Base-by-base conservation (phyloP, 805 yeast species). In the Metschnikowia drakensbergensis region DNA sequence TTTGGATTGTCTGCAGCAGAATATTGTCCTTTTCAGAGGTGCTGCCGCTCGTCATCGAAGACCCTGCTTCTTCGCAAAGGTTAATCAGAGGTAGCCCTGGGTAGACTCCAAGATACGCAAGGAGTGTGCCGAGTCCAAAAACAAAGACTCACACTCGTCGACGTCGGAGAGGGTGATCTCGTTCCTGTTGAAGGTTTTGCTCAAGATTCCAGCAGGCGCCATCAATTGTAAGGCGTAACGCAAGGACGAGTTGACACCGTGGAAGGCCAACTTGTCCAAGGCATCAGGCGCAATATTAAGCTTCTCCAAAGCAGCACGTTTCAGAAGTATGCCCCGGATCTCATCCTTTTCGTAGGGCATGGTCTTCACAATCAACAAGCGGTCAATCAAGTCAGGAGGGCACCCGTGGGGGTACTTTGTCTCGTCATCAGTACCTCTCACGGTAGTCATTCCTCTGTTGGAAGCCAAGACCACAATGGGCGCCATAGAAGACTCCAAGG, bases 391-490 rank as follows among this genome's bases (percentile, higher is more conserved):
- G 72, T 94, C 99, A 9, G 96, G 86, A 29, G 99, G 99, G 54
- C 92, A 82, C 34, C 99, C 99, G 65, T 94, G 99, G 39, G 99
- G 97, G 17, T 96, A 84, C 51, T 79, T 79, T 42, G 82, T 76
- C 60, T 86, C 96, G 51, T 83, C 88, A 29, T 77, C 84, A 5
- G 97, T 86, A 38, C 99, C 99, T 58, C 96, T 81, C 26, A 95
- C 86, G 2, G 89, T 82, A 6, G 97, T 87, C 73, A 88, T 74
- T 50, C 99, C 99, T 66, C 97, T 81, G 71, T 94, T 94, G 5
- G 98, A 89, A 32, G 99, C 99, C 65, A 94, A 79, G 2, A 94
- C 90, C 32, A 94, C 99, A 48, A 94, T 81, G 39, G 99, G 99
- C 2, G 97, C 92, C 64, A 94, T 87, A 27, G 86, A 73, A 44